Percentiles rank a stretch among this genome's conserved stretches.
Evolutionary conservation across 768 basidiomycete species (phyloP).

Genomic region (Ramaria sp.): DNA sequence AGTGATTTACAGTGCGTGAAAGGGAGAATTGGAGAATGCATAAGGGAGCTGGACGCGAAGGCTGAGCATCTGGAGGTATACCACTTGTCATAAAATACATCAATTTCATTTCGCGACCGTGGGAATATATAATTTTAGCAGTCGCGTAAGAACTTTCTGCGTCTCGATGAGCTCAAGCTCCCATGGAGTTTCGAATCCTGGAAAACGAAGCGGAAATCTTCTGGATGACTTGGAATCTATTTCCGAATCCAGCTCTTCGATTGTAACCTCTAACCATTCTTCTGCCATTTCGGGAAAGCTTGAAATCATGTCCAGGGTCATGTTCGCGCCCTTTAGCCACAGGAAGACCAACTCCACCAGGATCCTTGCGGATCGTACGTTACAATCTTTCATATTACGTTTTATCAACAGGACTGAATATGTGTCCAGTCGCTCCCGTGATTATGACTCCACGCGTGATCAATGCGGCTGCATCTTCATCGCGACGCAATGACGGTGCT

Average conservation of each 20-base stretch:
- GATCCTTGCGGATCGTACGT: constrained; percentile 68
- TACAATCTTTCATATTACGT: constrained; percentile 3
- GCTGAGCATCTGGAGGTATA: neutral
- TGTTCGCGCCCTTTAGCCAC: constrained; percentile 54
- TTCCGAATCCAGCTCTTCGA: constrained; percentile 14
- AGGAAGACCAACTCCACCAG: constrained; percentile 56
- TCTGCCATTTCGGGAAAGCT: constrained; percentile 28
- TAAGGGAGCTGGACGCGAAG: neutral
- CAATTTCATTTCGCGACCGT: neutral
- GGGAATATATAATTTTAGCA: neutral
- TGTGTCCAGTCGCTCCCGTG: constrained; percentile 59
- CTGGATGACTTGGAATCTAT: constrained; percentile 29
- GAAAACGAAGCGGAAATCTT: constrained; percentile 10
- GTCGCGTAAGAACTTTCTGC: neutral
- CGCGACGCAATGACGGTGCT: constrained; percentile 24
- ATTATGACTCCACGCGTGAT: constrained; percentile 87
- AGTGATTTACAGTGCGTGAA: neutral
- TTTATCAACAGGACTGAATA: constrained; percentile 4
- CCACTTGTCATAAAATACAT: neutral
- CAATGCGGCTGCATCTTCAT: constrained; percentile 57
- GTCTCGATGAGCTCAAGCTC: constrained; percentile 2
- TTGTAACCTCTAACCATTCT: constrained; percentile 16
- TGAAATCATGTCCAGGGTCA: constrained; percentile 54
- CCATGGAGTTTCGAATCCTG: neutral
- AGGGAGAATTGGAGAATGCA: neutral